phyloP scores from a whole-genome alignment of 345 rosid species.

The Erucastrum elatum region DNA sequence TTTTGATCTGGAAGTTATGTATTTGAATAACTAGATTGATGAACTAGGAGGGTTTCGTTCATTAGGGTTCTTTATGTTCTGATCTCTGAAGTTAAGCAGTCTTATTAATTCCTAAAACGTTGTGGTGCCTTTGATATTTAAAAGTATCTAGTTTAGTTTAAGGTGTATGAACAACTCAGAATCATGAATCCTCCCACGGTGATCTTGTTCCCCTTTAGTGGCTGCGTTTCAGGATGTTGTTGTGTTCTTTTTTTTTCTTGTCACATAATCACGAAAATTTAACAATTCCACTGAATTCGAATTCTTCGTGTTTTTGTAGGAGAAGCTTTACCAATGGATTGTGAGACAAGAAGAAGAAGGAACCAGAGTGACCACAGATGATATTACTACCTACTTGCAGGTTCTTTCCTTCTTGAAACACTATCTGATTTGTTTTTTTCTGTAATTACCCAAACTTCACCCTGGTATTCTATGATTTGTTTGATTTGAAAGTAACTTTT shows the following conservation, averaged over 20 bases:
- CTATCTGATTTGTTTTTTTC: background rate
- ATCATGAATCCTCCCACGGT: background rate
- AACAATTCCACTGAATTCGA: background rate
- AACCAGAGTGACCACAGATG: conserved; percentile 57
- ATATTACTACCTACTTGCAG: conserved; percentile 69
- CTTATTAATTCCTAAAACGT: background rate
- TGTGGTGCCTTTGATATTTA: background rate
- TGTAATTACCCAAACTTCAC: background rate
- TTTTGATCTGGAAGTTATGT: conserved; percentile 6
- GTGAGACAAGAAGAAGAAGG: conserved; percentile 76
- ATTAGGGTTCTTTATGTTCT: background rate
- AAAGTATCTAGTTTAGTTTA: background rate
- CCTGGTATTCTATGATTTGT: background rate
- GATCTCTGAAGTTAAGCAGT: background rate
- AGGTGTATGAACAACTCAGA: background rate
- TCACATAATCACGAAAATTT: background rate
- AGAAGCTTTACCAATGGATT: conserved; percentile 79
- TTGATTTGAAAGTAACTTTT: background rate
- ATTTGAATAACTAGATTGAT: background rate
- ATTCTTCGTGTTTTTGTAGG: conserved; percentile 39
- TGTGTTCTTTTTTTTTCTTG: background rate
- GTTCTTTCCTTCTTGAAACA: conserved; percentile 37
- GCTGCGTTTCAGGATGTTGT: background rate
- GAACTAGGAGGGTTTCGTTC: background rate
- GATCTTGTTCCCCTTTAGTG: background rate